Evolutionary conservation across 371 early-diverging fungal species (phyloP).

Genomic region (Mucor mucedo): DNA sequence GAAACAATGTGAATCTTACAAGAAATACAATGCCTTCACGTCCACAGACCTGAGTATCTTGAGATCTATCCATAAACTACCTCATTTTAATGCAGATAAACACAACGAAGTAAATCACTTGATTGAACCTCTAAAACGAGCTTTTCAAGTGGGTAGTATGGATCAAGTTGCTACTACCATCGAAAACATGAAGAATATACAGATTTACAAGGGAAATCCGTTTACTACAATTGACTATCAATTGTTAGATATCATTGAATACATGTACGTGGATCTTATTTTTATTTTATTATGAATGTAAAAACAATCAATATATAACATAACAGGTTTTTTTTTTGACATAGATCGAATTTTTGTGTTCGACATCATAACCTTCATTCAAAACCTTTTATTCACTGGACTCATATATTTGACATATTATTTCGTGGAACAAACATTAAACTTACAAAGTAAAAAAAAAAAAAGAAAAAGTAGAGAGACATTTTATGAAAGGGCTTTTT

Average conservation of each 20-base stretch:
- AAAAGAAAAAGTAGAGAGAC: too few species aligned
- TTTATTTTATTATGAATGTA: not conserved
- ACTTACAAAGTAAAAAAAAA: slow-evolving; percentile 8
- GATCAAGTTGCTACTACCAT: not conserved
- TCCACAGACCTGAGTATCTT: not conserved
- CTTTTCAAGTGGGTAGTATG: not conserved
- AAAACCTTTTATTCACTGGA: slow-evolving; percentile 4
- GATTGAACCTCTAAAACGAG: slow-evolving; percentile 7
- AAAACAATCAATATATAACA: not conserved
- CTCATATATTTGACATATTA: slow-evolving; percentile 8
- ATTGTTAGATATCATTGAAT: slow-evolving; percentile 16
- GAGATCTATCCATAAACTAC: not conserved
- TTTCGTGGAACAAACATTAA: slow-evolving; percentile 20
- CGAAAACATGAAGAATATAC: not conserved
- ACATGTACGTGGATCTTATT: not conserved
- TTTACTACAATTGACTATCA: slow-evolving; percentile 6
- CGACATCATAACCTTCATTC: not conserved
- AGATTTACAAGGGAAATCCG: not conserved
- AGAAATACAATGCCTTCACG: not conserved
- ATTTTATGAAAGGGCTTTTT: too few species aligned
- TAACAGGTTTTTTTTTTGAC: not conserved
- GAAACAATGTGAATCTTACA: slow-evolving; percentile 15
- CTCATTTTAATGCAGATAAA: slow-evolving; percentile 6
- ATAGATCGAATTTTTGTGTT: not conserved
- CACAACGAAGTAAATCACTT: slow-evolving; percentile 4